These are phyloP conservation scores for Phanerochaete sordida DNA, from an alignment of 768 basidiomycete species.

Conservation along the genomic window DNA sequence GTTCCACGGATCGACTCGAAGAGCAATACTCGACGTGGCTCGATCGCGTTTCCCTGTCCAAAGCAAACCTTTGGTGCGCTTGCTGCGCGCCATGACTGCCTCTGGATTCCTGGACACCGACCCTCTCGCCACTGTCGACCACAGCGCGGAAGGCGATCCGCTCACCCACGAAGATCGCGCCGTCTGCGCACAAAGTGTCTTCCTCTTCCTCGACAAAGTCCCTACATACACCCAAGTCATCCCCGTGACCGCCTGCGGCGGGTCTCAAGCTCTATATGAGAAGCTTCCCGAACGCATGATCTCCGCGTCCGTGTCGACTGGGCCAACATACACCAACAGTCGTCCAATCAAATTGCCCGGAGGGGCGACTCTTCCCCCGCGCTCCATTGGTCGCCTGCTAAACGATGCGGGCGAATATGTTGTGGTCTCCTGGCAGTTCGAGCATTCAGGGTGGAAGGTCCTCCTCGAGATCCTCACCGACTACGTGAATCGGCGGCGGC, in stretches of 20 bases:
- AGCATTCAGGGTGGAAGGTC: constrained; percentile 84
- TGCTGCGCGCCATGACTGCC: constrained; percentile 76
- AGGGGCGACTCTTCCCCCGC: constrained; percentile 64
- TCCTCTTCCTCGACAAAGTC: constrained; percentile 70
- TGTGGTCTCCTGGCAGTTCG: constrained; percentile 76
- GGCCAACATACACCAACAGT: constrained; percentile 60
- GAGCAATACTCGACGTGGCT: constrained; percentile 80
- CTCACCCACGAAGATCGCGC: constrained; percentile 44
- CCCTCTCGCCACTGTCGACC: constrained; percentile 52
- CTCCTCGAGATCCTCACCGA: constrained; percentile 78
- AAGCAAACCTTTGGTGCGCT: constrained; percentile 60
- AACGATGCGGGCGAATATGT: constrained; percentile 68
- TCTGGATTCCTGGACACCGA: constrained; percentile 76
- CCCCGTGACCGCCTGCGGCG: constrained; percentile 55
- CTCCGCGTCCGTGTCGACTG: constrained; percentile 40
- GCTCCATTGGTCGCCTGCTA: constrained; percentile 65
- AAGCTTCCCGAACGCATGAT: constrained; percentile 59
- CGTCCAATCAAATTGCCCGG: constrained; percentile 73
- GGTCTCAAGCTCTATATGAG: constrained; percentile 72
- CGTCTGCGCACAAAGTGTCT: constrained; percentile 67
- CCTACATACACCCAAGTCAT: constrained; percentile 75
- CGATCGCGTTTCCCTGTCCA: constrained; percentile 83
- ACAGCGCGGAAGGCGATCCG: constrained; percentile 35
- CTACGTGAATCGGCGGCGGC: constrained; percentile 60
- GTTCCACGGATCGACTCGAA: constrained; percentile 60